Conservation (phyloP, 805 yeast genomes). For the Saccharomyces jurei region DNA sequence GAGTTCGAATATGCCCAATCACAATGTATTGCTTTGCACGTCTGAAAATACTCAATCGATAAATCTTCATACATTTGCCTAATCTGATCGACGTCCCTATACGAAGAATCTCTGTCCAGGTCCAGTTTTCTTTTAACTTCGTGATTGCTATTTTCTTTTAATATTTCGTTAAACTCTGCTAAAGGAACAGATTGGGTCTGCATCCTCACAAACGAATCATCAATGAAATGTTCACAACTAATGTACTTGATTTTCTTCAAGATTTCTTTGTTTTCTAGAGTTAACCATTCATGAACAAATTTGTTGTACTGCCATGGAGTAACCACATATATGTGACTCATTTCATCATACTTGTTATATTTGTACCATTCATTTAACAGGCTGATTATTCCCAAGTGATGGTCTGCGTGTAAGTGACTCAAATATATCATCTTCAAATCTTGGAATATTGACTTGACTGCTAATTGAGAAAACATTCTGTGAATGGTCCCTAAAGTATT, state of each 20-base stretch:
- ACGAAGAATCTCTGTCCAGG: constrained; percentile 16
- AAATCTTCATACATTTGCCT: constrained; percentile 35
- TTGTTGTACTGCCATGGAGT: constrained; percentile 67
- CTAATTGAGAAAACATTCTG: constrained; percentile 50
- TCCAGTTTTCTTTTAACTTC: constrained; percentile 23
- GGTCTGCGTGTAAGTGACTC: constrained; percentile 95
- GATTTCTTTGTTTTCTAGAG: constrained; percentile 37
- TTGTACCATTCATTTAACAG: constrained; percentile 59
- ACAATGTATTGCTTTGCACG: constrained; percentile 81
- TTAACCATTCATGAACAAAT: constrained; percentile 64
- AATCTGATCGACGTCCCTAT: constrained; percentile 25
- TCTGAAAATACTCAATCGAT: constrained; percentile 38
- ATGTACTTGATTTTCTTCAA: constrained; percentile 41
- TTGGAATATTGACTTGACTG: constrained; percentile 37
- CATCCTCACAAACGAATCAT: constrained; percentile 29
- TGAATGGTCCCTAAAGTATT: constrained; percentile 69
- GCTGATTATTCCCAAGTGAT: constrained; percentile 77
- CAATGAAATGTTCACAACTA: constrained; percentile 53
- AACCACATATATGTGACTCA: constrained; percentile 45
- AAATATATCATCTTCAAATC: constrained; percentile 63
- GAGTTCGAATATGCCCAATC: constrained; percentile 67
- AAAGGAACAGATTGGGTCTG: constrained; percentile 27
- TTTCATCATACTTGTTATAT: constrained; percentile 32
- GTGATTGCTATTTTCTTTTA: constrained; percentile 6
- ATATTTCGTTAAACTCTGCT: constrained; percentile 11